Evolutionary conservation across 768 basidiomycete species (phyloP), one percentile per base, ranked within the genome.

Genomic region (Austroboletus festivus): DNA sequence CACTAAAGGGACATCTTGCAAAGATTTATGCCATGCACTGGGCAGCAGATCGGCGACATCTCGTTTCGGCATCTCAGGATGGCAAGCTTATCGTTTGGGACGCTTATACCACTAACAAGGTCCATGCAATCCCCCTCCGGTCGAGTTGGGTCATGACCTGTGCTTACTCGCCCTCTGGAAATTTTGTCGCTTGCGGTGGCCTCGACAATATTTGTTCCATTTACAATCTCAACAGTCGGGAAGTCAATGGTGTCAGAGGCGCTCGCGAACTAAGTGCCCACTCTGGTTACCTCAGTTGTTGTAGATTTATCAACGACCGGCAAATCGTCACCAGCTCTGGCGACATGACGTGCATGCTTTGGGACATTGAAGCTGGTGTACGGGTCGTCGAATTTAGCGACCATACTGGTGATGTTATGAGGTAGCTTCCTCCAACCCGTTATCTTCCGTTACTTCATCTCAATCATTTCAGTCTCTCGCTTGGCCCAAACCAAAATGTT

Each of bases 11-110:
- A 22, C 95, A 99, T 72, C 83, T 99, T 44, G 95, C 95, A 53
- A 99, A 99, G 79, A 98, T 99, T 64, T 99, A 99, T 69, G 95
- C 95, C 41, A 96, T 99, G 90, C 96, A 99, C 70, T 99, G 96
- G 96, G 89, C 95, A 28, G 85, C 89, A 44, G 95, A 99, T 76
- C 83, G 93, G 63, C 80, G 96, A 61, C 95, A 99, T 75, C 83
- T 99, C 52, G 95, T 99, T 30, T 98, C 96, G 15, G 95, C 95
- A n/a, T 98, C 95, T 3, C 95, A 99, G 68, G 95, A 99, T 65
- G 95, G 95, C 45, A 99, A 99, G 71, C 82, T 99, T 50, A 98
- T 99, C 65, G 95, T 99, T 46, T 99, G 95, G 95, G 95, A 99
- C 70, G 95, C 95, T 43, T 98, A 98, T 72, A 98, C 95, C n/a